Evolutionary conservation across 2,329 filamentous ascomycete genomes (phyloP).

Genomic region (Sclerotinia minor): DNA sequence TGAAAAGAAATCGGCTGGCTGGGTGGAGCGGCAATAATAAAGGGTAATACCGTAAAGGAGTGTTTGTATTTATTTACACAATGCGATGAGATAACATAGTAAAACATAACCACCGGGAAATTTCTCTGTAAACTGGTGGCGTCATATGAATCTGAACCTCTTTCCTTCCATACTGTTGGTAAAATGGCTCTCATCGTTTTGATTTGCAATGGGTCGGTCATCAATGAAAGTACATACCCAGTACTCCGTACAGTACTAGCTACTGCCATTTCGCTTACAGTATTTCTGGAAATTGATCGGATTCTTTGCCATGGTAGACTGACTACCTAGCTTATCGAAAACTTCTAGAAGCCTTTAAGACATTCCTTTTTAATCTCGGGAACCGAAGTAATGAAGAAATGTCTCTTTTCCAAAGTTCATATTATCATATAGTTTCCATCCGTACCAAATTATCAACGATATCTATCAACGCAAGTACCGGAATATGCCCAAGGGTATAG

Average conservation of each 20-base stretch:
- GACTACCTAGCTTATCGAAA: conserved; percentile 2
- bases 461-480: neutral
- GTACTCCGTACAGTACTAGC: no score
- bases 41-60: neutral
- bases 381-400: neutral
- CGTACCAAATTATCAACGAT: neutral
- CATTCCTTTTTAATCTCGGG: conserved; percentile 4
- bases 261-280: conserved; percentile 6
- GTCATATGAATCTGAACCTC: neutral
- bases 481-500: neutral
- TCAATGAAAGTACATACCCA: neutral
- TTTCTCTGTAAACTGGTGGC: neutral
- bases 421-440: neutral
- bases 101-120: neutral
- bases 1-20: neutral
- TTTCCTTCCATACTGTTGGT: conserved; percentile 6
- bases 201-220: neutral
- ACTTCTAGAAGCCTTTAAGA: conserved; percentile 16
- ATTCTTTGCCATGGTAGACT: neutral
- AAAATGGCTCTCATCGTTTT: neutral
- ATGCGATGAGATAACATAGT: neutral
- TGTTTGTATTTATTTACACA: neutral
- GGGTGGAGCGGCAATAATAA: neutral
- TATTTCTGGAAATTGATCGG: neutral
- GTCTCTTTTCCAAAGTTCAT: neutral